Conservation (phyloP, 116 monocot genomes). For the Papilionanthe hybrid region DNA sequence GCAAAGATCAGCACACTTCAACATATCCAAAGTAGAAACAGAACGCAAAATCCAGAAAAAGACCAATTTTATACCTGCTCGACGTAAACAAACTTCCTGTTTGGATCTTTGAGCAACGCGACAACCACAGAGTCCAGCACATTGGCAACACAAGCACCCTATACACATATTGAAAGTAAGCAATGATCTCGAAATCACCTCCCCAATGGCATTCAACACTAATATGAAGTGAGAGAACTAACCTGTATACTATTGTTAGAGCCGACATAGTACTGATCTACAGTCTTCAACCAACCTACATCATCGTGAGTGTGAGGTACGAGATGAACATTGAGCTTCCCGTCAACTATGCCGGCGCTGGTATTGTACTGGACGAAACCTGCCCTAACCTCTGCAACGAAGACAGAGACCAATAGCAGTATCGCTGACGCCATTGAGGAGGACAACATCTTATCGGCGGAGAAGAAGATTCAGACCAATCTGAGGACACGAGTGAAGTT, state of each 20-base stretch:
- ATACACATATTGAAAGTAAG: neutral
- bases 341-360: slow-evolving; percentile 32
- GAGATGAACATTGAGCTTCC: slow-evolving; percentile 80
- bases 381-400: slow-evolving; percentile 1
- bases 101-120: slow-evolving; percentile 49
- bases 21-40: neutral
- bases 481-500: neutral
- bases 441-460: neutral
- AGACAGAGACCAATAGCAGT: neutral
- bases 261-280: slow-evolving; percentile 86
- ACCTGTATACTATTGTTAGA: slow-evolving; percentile 73
- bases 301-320: slow-evolving; percentile 77
- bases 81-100: slow-evolving; percentile 65
- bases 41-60: neutral
- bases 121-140: slow-evolving; percentile 70
- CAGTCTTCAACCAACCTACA: slow-evolving; percentile 83
- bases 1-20: neutral
- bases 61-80: slow-evolving; percentile 45
- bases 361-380: slow-evolving; percentile 47
- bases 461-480: neutral
- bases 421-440: neutral
- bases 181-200: neutral
- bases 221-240: neutral
- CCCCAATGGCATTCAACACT: neutral
- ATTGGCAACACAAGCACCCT: slow-evolving; percentile 81